Evolutionary conservation across 345 rosid species (phyloP).

Genomic region (Aethionema arabicum): DNA sequence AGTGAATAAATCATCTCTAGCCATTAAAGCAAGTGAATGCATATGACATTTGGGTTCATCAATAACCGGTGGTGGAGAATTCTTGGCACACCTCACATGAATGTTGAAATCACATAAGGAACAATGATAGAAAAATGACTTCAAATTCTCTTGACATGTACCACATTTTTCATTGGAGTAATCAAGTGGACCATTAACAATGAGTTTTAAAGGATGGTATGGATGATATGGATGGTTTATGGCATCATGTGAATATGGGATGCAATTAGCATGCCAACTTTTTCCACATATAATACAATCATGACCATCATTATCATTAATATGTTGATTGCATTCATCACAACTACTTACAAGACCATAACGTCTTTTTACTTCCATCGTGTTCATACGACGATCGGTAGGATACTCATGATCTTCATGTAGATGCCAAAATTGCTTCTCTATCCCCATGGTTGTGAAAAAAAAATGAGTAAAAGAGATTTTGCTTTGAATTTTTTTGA

Average conservation of each 20-base stretch:
- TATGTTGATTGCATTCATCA: background rate
- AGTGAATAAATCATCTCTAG: conserved; percentile 1
- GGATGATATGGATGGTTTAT: conserved; percentile 8
- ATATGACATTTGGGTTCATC: background rate
- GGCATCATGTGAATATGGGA: background rate
- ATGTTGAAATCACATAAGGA: background rate
- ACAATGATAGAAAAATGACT: background rate
- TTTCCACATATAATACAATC: background rate
- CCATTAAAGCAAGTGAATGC: conserved; percentile 4
- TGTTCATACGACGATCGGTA: background rate
- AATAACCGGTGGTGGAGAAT: background rate
- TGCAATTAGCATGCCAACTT: background rate
- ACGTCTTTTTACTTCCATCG: background rate
- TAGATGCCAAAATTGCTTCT: conserved; percentile 4
- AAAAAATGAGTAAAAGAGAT: background rate
- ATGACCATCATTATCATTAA: background rate
- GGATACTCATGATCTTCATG: conserved; percentile 2
- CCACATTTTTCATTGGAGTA: background rate
- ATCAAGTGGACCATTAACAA: background rate
- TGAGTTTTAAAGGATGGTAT: background rate
- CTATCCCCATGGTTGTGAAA: background rate
- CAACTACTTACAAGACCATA: background rate
- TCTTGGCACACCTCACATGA: conserved; percentile 2
- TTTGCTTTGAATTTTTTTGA: no score
- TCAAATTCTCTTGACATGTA: background rate